Evolutionary conservation across 2,329 filamentous ascomycete species (phyloP), one percentile per base, ranked within the genome.

Genomic region (Epichloe gansuensis): DNA sequence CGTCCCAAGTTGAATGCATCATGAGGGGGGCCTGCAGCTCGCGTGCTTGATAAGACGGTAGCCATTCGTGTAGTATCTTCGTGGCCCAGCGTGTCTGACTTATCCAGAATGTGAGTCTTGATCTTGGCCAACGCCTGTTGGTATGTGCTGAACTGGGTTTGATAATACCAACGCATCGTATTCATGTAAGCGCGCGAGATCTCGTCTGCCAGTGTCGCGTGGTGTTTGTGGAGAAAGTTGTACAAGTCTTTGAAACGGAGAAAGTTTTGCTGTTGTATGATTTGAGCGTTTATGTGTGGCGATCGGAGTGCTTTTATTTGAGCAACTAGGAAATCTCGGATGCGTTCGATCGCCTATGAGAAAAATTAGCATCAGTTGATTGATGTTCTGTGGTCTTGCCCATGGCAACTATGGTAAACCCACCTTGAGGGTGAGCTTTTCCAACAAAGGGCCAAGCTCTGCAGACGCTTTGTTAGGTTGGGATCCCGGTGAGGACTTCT

Each of bases 141-240:
- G 66, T 98, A 98, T 36, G 91, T 83, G 3, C 80, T 82, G 64
- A 98, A 98, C 65, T 96, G 88, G 58, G 86, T 93, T 50, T 85
- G 71, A 64, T 97, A 97, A 64, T 98, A 98, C 93, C 93, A 98
- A 50, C 89, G 82, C 89, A 98, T 98, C 0, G 94, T 98, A 66
- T 96, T 95, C 71, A 94, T 84, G 63, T 98, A 98, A 3, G 94
- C 93, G 64, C 89, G 85, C 8, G 83, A 83, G 57, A 98, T 95
- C 67, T 98, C 88, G 50, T 90, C 84, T 8, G 88, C 89, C 5
- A 98, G 79, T n/a, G 80, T 76, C 1, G 85, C 74, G 61, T 97
- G 89, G 58, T 91, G 85, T 59, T 80, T 83, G 54, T 88, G 82
- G 35, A 98, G 75, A 63, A 97, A 98, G 5, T 80, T 76, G 67